phyloP scores from a whole-genome alignment of 2,329 filamentous ascomycete genomes.

The Sphaerostilbella broomeana region DNA sequence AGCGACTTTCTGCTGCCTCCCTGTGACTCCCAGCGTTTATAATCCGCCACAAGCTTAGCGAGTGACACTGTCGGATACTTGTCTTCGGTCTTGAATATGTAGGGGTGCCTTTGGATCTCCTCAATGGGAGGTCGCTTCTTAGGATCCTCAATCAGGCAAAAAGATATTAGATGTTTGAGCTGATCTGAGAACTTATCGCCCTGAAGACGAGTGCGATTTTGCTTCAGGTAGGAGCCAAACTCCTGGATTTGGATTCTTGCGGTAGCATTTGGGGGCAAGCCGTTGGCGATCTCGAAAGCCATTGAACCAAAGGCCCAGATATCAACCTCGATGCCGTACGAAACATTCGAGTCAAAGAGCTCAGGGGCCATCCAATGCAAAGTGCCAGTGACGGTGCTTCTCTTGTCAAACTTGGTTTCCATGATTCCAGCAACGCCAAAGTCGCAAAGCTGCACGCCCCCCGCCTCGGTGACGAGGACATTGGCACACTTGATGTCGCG shows the following conservation, averaged over 20 bases:
- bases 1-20: constrained; percentile 58
- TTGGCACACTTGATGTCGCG: constrained; percentile 71
- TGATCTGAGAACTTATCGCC: constrained; percentile 51
- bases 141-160: constrained; percentile 53
- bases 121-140: constrained; percentile 51
- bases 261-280: constrained; percentile 50
- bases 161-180: constrained; percentile 53
- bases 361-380: constrained; percentile 65
- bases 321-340: constrained; percentile 53
- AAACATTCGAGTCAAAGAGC: constrained; percentile 45
- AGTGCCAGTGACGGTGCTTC: constrained; percentile 61
- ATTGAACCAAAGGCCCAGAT: constrained; percentile 66
- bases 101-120: constrained; percentile 57
- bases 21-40: constrained; percentile 60
- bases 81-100: constrained; percentile 51
- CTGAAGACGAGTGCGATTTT: constrained; percentile 48
- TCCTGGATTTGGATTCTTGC: constrained; percentile 35
- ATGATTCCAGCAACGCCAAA: constrained; percentile 46
- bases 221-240: constrained; percentile 37
- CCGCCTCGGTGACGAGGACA: constrained; percentile 68
- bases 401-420: constrained; percentile 54
- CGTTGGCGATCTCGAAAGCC: constrained; percentile 60
- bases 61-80: constrained; percentile 55
- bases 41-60: constrained; percentile 56
- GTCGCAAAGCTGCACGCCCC: constrained; percentile 71